These are phyloP conservation scores for Abrus pulchellus DNA, from an alignment of 306 rosid species.

Conservation along the genomic window DNA sequence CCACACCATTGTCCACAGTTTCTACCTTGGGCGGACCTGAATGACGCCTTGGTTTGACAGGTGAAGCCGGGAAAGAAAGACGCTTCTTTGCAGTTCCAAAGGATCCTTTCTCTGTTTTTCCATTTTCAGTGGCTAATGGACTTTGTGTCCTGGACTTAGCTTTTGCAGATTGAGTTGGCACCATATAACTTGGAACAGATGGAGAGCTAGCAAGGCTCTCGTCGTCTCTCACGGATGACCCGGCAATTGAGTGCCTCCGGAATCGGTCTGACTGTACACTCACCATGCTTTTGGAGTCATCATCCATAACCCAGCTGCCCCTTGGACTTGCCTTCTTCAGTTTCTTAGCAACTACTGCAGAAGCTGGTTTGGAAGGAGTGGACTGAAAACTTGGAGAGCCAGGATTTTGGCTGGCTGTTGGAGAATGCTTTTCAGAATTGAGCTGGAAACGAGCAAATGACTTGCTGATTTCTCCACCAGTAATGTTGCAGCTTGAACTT, in stretches of 20 bases:
- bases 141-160: conserved; percentile 85
- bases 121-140: conserved; percentile 72
- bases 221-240: conserved; percentile 73
- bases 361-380: conserved; percentile 75
- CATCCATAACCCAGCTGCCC: conserved; percentile 64
- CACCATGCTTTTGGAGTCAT: conserved; percentile 72
- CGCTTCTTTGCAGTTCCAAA: conserved; percentile 77
- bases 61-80: conserved; percentile 82
- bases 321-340: conserved; percentile 78
- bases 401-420: conserved; percentile 75
- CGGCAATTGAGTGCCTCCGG: conserved; percentile 87
- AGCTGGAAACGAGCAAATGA: conserved; percentile 91
- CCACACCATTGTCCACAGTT: conserved; percentile 59
- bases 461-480: conserved; percentile 88
- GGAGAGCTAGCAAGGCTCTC: conserved; percentile 84
- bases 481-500: conserved; percentile 61
- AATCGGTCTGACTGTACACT: conserved; percentile 76
- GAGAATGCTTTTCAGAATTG: conserved; percentile 82
- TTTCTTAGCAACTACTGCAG: conserved; percentile 53
- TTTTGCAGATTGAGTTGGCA: conserved; percentile 85
- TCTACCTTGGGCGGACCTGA: conserved; percentile 86
- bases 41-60: conserved; percentile 76
- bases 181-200: conserved; percentile 86
- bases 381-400: conserved; percentile 64
- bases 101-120: conserved; percentile 65